Percentiles rank a stretch among this genome's conserved stretches.
These are phyloP conservation scores for Microdochium bolleyi DNA, from an alignment of 2,329 filamentous ascomycete genomes.

Conservation along the genomic window DNA sequence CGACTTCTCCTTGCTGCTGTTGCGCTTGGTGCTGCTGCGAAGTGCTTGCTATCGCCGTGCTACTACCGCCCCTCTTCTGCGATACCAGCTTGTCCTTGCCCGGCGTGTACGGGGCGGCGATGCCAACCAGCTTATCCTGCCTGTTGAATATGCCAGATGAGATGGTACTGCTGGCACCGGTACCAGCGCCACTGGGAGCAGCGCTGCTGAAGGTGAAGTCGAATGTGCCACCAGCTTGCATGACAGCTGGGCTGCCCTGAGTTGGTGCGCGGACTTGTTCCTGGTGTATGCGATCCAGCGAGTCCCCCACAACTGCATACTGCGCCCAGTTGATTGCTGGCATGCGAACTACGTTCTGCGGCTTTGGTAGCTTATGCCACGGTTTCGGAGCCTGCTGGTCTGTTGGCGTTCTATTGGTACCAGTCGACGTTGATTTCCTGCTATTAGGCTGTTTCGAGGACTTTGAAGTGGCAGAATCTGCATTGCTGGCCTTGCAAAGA, in stretches of 20 bases:
- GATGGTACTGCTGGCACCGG: not conserved
- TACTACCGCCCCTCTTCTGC: not conserved
- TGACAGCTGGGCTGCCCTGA: conserved; percentile 41
- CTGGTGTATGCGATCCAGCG: conserved; percentile 75
- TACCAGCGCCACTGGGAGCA: conserved; percentile 12
- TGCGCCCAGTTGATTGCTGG: conserved; percentile 93
- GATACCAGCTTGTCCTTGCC: conserved; percentile 36
- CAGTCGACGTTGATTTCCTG: not conserved
- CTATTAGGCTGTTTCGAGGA: not conserved
- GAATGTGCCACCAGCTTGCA: conserved; percentile 36
- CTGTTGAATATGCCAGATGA: conserved; percentile 7
- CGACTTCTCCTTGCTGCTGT: not conserved
- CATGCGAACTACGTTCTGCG: conserved; percentile 77
- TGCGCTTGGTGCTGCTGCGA: not conserved
- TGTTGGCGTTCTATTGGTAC: not conserved
- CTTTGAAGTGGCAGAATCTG: not conserved
- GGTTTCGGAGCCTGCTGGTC: conserved; percentile 11
- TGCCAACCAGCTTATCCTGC: conserved; percentile 37
- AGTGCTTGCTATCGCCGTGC: not conserved
- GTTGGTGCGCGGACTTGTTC: conserved; percentile 65
- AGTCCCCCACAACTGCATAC: conserved; percentile 81
- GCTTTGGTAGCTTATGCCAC: conserved; percentile 63
- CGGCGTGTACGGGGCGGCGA: conserved; percentile 50
- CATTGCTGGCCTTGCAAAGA: not conserved
- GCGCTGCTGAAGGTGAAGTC: conserved; percentile 35